Evolutionary conservation across 2,329 filamentous ascomycete genomes (phyloP), one percentile per base, ranked within the genome.

Genomic region (Beauveria sp.): DNA sequence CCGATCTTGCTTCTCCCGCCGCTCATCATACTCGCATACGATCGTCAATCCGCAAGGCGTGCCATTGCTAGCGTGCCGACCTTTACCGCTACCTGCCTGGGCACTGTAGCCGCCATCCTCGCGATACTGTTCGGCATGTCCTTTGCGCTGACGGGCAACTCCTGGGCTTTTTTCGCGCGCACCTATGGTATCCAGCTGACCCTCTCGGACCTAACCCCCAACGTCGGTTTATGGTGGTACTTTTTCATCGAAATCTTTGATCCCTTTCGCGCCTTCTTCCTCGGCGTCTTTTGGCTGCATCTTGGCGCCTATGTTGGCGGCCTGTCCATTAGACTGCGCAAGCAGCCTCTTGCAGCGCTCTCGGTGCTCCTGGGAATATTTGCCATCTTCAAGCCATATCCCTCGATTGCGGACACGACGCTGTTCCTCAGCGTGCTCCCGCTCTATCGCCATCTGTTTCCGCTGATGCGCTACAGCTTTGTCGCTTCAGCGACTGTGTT

Each of bases 161-260:
- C 92, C 2, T 96, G 90, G 90, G 87, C 93, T 64, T 99, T 98
- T 70, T 75, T 98, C 22, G 76, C 82, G 8, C 91, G 92, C 22
- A 97, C 95, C 0, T 99, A 99, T 74, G 92, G 93, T 67, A 91
- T 96, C 52, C 93, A 96, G 68, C 82, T 99, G 43, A 86, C 95
- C 1, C 83, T 99, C 3, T 91, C 92, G 9, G 95, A 99, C 71
- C 81, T 99, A 46, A 96, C 93, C 0, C 95, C 95, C 14, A 99
- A 98, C 66, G 89, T 96, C 34, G 95, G 95, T 1, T 81, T 99
- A 1, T 99, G 95, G 95, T 99, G 95, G 95, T 99, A 99, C 76
- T 99, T 99, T 77, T 98, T 99, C 72, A 96, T 96, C 67, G 93
- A 99, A 72, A 99, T 99, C 86, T 99, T 99, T 73, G 95, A 99